A percentile compares a stretch with the other conserved stretches of the same genome.
Evolutionary conservation across 495 filamentous ascomycete genomes (phyloP).

Genomic region (Rostrohypoxylon terebratum): DNA sequence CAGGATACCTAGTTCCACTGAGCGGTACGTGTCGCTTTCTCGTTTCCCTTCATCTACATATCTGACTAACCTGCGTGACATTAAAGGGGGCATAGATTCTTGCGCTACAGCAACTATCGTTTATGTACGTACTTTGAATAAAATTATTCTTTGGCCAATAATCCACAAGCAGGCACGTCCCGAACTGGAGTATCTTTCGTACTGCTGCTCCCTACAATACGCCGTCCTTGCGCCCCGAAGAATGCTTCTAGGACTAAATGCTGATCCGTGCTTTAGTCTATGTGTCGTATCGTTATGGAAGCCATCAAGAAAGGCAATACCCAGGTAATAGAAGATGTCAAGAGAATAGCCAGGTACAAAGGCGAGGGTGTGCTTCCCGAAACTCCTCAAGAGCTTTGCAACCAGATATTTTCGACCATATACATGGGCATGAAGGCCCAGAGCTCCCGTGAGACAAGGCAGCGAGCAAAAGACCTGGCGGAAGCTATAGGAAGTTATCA

Average conservation of each 20-base stretch:
- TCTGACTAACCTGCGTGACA: constrained; percentile 57
- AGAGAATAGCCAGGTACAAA: constrained; percentile 68
- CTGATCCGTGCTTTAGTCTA: constrained; percentile 62
- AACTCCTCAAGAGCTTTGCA: constrained; percentile 71
- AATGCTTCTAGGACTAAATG: not conserved
- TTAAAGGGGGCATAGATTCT: constrained; percentile 76
- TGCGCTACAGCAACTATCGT: constrained; percentile 61
- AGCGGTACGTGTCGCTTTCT: constrained; percentile 22
- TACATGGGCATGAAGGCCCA: constrained; percentile 87
- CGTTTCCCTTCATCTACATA: not conserved
- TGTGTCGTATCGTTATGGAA: constrained; percentile 79
- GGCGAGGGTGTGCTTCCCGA: constrained; percentile 65
- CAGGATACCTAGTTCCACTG: constrained; percentile 70
- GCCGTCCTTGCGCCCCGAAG: not conserved
- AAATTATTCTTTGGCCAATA: not conserved
- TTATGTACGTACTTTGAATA: not conserved
- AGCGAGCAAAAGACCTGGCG: constrained; percentile 75
- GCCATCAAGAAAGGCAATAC: constrained; percentile 68
- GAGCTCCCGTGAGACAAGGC: constrained; percentile 75
- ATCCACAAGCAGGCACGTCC: not conserved
- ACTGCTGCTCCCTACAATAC: not conserved
- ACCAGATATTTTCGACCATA: constrained; percentile 74
- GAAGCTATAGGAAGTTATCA: constrained; percentile 76
- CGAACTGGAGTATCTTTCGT: not conserved
- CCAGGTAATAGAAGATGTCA: constrained; percentile 78